phyloP scores from a whole-genome alignment of 768 basidiomycete genomes.

The Baorangia bicolor region DNA sequence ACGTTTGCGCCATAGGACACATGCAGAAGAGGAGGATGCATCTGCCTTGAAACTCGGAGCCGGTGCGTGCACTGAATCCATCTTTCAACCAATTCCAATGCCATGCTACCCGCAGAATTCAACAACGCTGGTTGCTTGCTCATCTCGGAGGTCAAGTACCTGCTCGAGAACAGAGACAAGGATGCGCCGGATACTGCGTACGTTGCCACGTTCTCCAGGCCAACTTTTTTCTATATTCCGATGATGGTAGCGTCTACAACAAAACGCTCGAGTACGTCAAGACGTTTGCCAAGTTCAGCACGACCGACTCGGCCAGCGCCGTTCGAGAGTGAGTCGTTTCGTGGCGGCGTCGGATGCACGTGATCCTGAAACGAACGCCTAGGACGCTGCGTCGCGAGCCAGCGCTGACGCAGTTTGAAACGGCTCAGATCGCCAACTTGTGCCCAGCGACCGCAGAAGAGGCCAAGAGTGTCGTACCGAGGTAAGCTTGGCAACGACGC shows the following conservation, averaged over 20 bases:
- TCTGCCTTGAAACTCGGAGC: conserved; percentile 79
- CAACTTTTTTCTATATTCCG: background rate
- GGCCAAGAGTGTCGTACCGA: conserved; percentile 88
- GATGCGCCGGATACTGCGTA: conserved; percentile 87
- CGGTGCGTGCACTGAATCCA: conserved; percentile 38
- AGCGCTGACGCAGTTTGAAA: conserved; percentile 84
- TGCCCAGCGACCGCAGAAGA: conserved; percentile 88
- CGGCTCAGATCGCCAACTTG: conserved; percentile 88
- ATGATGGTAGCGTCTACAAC: conserved; percentile 73
- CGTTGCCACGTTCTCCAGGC: conserved; percentile 18
- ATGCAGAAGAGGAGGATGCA: conserved; percentile 82
- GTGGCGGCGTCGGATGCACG: too few relatives aligned
- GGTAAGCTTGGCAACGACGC: conserved; percentile 42
- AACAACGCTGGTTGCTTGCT: conserved; percentile 89
- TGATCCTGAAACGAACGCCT: too few relatives aligned
- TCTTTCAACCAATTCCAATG: background rate
- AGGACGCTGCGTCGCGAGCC: conserved; percentile 78
- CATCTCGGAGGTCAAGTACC: conserved; percentile 90
- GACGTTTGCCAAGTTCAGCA: conserved; percentile 88
- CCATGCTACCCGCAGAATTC: conserved; percentile 55
- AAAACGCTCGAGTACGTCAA: conserved; percentile 92
- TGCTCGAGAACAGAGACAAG: conserved; percentile 84
- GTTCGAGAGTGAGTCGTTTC: conserved; percentile 81
- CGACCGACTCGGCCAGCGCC: conserved; percentile 77
- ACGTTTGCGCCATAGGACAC: conserved; percentile 61